Conservation (phyloP, 2,329 filamentous ascomycete genomes). For the Cladosporium sp. region DNA sequence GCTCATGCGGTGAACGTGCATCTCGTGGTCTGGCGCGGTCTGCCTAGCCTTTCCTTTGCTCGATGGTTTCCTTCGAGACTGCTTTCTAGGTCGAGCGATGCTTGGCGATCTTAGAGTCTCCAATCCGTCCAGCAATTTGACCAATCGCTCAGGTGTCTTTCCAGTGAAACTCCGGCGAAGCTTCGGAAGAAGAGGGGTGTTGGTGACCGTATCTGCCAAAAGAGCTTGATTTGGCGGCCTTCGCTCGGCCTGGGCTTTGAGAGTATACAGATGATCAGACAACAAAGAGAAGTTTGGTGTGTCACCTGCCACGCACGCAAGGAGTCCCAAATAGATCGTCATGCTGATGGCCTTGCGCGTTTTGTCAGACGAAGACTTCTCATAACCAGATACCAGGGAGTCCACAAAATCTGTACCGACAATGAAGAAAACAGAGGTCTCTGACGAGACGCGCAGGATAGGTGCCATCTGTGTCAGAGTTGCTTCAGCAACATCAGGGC, state of each 20-base stretch:
- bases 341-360: constrained; percentile 65
- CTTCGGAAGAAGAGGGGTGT: constrained; percentile 66
- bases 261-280: constrained; percentile 73
- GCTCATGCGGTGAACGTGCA: constrained; percentile 77
- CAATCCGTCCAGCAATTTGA: constrained; percentile 56
- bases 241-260: constrained; percentile 65
- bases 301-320: constrained; percentile 60
- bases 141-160: constrained; percentile 50
- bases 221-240: constrained; percentile 54
- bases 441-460: constrained; percentile 56
- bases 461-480: constrained; percentile 56
- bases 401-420: constrained; percentile 86
- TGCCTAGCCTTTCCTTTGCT: constrained; percentile 60
- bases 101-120: constrained; percentile 51
- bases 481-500: constrained; percentile 50
- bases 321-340: constrained; percentile 67
- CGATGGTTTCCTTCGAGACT: constrained; percentile 49
- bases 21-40: constrained; percentile 30
- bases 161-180: constrained; percentile 50
- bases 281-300: constrained; percentile 68
- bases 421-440: constrained; percentile 58
- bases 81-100: constrained; percentile 46
- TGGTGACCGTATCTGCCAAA: constrained; percentile 74
- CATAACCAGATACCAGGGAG: constrained; percentile 61
- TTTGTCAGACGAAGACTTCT: constrained; percentile 51